Conservation (phyloP, 2,329 filamentous ascomycete genomes). For the Talaromyces sp. region DNA sequence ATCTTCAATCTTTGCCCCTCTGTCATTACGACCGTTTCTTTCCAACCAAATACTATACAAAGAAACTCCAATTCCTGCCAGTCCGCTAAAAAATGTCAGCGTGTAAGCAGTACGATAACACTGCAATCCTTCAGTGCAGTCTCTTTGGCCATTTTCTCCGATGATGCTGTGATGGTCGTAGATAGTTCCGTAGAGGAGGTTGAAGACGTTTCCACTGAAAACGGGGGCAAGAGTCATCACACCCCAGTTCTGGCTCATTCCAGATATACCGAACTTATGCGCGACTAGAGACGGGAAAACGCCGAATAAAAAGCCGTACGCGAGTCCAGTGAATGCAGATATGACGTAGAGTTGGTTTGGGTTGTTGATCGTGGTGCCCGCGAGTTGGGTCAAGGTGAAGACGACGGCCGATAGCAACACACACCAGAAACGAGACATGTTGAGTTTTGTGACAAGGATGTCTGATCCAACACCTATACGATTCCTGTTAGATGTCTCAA, state of each 20-base stretch:
- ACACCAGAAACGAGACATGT: constrained; percentile 86
- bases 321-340: constrained; percentile 78
- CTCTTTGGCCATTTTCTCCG: constrained; percentile 63
- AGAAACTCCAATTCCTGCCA: constrained; percentile 64
- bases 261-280: constrained; percentile 85
- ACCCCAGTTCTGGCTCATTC: constrained; percentile 93
- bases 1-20: constrained; percentile 22
- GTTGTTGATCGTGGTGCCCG: constrained; percentile 69
- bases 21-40: constrained; percentile 19
- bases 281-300: constrained; percentile 87
- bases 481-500: neutral
- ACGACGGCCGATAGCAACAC: constrained; percentile 71
- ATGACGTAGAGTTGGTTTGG: constrained; percentile 73
- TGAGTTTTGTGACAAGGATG: constrained; percentile 74
- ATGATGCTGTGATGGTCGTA: constrained; percentile 76
- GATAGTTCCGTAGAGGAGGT: constrained; percentile 79
- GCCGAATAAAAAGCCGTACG: constrained; percentile 90
- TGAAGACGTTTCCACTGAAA: constrained; percentile 85
- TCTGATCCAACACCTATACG: constrained; percentile 77
- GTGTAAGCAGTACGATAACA: constrained; percentile 82
- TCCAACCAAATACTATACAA: constrained; percentile 51
- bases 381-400: constrained; percentile 75
- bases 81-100: constrained; percentile 69
- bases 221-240: constrained; percentile 89
- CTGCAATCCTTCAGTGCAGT: constrained; percentile 69